phyloP scores from a whole-genome alignment of 2,329 filamentous ascomycete genomes.

The Monilinia polystroma region DNA sequence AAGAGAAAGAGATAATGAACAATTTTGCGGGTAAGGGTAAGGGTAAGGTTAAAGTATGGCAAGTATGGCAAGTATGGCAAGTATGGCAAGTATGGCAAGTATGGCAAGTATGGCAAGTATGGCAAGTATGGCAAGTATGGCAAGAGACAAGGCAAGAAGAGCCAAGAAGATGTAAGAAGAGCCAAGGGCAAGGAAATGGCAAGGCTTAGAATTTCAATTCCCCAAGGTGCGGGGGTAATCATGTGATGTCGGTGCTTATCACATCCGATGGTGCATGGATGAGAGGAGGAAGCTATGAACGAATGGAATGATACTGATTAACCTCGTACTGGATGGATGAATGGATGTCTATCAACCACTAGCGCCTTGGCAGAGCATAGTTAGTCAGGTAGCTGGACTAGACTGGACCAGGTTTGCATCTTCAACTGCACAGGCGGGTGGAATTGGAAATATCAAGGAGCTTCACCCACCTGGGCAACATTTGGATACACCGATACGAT shows the following conservation, averaged over 20 bases:
- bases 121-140: too few relatives aligned
- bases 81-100: too few relatives aligned
- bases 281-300: too few relatives aligned
- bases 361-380: not conserved
- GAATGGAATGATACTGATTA: too few relatives aligned
- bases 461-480: not conserved
- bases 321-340: too few relatives aligned
- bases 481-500: not conserved
- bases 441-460: not conserved
- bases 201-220: constrained; percentile 9
- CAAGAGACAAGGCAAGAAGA: too few relatives aligned
- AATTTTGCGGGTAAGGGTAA: not conserved
- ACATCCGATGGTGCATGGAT: not conserved
- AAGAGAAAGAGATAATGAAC: not conserved
- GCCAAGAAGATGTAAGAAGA: not conserved
- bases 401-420: not conserved
- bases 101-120: too few relatives aligned
- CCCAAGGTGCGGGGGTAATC: constrained; percentile 11
- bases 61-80: too few relatives aligned
- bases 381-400: too few relatives aligned
- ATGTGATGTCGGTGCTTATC: not conserved
- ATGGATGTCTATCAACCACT: not conserved
- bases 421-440: not conserved
- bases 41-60: too few relatives aligned
- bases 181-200: not conserved